phyloP scores from a whole-genome alignment of 805 yeast species.

The Candida corydali region DNA sequence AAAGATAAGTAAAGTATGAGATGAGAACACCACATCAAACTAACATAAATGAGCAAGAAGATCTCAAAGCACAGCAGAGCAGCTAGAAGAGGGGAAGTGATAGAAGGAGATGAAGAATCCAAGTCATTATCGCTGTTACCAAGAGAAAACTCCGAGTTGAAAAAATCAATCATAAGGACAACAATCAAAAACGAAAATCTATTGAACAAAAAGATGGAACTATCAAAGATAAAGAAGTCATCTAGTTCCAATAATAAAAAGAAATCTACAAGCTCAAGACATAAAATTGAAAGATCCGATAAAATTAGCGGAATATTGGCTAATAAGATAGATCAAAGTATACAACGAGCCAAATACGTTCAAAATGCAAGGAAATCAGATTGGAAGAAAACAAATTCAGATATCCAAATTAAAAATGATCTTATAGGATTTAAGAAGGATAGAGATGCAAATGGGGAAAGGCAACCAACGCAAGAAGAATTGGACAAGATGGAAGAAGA shows the following conservation, averaged over 20 bases:
- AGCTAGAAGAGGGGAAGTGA: constrained; percentile 61
- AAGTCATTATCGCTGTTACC: constrained; percentile 51
- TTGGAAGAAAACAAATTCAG: constrained; percentile 65
- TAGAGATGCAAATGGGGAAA: constrained; percentile 8
- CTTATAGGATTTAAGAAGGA: constrained; percentile 6
- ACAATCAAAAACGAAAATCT: constrained; percentile 63
- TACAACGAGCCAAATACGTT: constrained; percentile 58
- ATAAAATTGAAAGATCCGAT: constrained; percentile 45
- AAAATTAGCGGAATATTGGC: constrained; percentile 52
- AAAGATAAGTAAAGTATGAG: neutral
- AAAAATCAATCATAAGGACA: constrained; percentile 63
- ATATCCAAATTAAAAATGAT: constrained; percentile 8
- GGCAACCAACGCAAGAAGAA: constrained; percentile 19
- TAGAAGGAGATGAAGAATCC: constrained; percentile 38
- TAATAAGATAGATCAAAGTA: constrained; percentile 61
- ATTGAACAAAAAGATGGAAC: constrained; percentile 52
- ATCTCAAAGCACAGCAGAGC: constrained; percentile 72
- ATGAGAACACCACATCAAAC: too few relatives aligned
- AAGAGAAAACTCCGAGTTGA: constrained; percentile 56
- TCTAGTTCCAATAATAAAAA: constrained; percentile 17
- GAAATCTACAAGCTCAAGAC: constrained; percentile 25
- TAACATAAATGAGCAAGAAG: constrained; percentile 15
- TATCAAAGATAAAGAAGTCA: constrained; percentile 24
- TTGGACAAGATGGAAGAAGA: constrained; percentile 33
- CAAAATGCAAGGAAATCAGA: constrained; percentile 62